These are phyloP conservation scores for Penicillium sp. DNA, from an alignment of 2,329 filamentous ascomycete genomes.

Conservation along the genomic window DNA sequence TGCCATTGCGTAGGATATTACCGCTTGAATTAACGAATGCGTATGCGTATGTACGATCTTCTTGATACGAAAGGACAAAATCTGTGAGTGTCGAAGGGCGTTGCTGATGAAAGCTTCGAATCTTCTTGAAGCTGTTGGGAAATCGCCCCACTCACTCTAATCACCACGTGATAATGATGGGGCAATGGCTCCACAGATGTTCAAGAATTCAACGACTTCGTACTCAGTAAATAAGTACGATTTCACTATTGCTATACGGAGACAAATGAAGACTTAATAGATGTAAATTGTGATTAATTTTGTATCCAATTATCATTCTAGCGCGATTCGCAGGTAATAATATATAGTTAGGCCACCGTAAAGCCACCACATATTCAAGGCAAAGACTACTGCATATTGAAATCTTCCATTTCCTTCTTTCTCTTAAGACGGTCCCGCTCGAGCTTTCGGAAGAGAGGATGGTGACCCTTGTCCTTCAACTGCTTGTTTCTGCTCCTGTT, in stretches of 20 bases:
- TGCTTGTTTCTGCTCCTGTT: slow-evolving; percentile 74
- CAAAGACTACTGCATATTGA: slow-evolving; percentile 21
- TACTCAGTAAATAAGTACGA: not conserved
- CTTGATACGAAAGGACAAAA: not conserved
- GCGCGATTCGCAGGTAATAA: not conserved
- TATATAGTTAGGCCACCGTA: not conserved
- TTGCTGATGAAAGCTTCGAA: slow-evolving; percentile 3
- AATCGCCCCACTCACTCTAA: slow-evolving; percentile 30
- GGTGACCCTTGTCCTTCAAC: slow-evolving; percentile 66
- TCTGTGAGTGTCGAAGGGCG: slow-evolving; percentile 16
- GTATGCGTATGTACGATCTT: not conserved
- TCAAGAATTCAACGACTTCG: not conserved
- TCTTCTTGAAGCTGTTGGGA: slow-evolving; percentile 39
- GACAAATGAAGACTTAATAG: not conserved
- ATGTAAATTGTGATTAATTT: not conserved
- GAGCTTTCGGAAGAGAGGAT: slow-evolving; percentile 70
- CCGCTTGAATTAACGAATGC: slow-evolving; percentile 17
- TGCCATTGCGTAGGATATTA: slow-evolving; percentile 29
- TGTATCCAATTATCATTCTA: not conserved
- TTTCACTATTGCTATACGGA: not conserved
- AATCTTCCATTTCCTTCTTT: slow-evolving; percentile 51
- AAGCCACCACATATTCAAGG: not conserved
- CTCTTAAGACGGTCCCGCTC: slow-evolving; percentile 65
- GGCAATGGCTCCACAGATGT: not conserved
- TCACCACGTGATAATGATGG: slow-evolving; percentile 37